phyloP scores from a whole-genome alignment of 495 filamentous ascomycete genomes.

The Annulohypoxylon bovei region DNA sequence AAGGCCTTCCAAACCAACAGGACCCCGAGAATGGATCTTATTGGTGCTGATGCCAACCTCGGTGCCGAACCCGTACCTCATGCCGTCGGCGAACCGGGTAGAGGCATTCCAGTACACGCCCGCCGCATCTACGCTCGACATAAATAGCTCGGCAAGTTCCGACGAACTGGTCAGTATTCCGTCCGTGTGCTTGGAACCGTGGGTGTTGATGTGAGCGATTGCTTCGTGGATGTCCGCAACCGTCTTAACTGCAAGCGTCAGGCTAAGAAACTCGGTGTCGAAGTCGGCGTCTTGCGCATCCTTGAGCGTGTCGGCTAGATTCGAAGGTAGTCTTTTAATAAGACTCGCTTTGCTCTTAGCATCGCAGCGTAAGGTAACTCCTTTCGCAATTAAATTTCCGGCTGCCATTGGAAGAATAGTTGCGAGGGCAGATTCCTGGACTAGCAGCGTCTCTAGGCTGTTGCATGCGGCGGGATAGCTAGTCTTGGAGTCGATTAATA shows the following conservation, averaged over 20 bases:
- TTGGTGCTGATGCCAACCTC: conserved; percentile 99
- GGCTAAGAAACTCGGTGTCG: conserved; percentile 87
- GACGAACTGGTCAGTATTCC: conserved; percentile 78
- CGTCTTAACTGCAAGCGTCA: conserved; percentile 85
- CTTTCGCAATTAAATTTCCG: conserved; percentile 73
- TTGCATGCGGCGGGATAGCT: conserved; percentile 98
- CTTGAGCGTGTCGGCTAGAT: conserved; percentile 59
- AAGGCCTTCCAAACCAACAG: conserved; percentile 91
- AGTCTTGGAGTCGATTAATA: conserved; percentile 91
- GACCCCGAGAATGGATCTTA: conserved; percentile 94
- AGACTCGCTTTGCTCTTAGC: conserved; percentile 69
- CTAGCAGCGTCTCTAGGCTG: conserved; percentile 85
- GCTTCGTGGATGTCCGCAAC: conserved; percentile 74
- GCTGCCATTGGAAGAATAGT: conserved; percentile 78
- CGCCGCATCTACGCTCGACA: conserved; percentile 84
- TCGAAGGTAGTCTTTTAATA: conserved; percentile 46
- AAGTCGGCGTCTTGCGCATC: conserved; percentile 76
- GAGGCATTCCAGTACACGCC: conserved; percentile 98
- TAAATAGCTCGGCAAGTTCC: conserved; percentile 77
- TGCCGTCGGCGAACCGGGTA: conserved; percentile 93
- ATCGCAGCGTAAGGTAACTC: conserved; percentile 89
- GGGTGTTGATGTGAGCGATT: conserved; percentile 86
- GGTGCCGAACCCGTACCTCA: conserved; percentile 96
- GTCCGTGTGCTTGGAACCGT: conserved; percentile 96
- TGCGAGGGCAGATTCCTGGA: conserved; percentile 75